Evolutionary conservation across 768 basidiomycete genomes (phyloP), one percentile per base, ranked within the genome.

Genomic region (Austroboletus festivus): DNA sequence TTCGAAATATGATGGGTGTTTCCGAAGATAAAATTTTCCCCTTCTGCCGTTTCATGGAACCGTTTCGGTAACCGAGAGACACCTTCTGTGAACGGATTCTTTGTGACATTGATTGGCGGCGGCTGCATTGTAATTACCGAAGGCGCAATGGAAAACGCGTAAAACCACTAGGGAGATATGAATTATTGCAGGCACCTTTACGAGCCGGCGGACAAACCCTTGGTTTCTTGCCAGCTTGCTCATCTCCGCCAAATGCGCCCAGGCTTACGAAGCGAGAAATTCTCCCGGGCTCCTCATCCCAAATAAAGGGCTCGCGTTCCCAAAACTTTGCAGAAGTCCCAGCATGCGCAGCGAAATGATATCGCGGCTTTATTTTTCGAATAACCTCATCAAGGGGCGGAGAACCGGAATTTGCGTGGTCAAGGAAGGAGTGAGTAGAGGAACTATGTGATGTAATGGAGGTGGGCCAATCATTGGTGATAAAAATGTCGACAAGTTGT

Each of bases 301-400:
- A 97, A 4, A 79, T 65, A 62, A 85, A 95, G 1, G 96, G 94
- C 50, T 97, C 93, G 44, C 94, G 74, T 65, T 99, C 96, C 93
- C 94, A 98, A 64, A 96, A 99, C 45, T 76, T 78, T 0, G 87
- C 76, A 13, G 80, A 78, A n/a, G 74, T 68, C 0, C 83, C 82
- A 13, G 79, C 82, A 9, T 75, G 74, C 42, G 80, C 78, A 19
- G 86, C 80, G 61, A 98, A 90, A 58, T 94, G 84, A 70, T 99
- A 99, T 42, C 89, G 79, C 2, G 95, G 93, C 58, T 85, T 86
- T 21, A 78, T 80, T 50, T 76, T 77, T 21, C 74, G 72, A 30
- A 87, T 73, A 2, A 85, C 66, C 33, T 88, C 83, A 53, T 86
- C 82, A 5, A 89, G 68, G 15, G 85, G 79, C 1, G 76, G 73